These are phyloP conservation scores for Kalanchoe fedtschenkoi DNA, from an alignment of 164 flowering plant species.

Conservation along the genomic window DNA sequence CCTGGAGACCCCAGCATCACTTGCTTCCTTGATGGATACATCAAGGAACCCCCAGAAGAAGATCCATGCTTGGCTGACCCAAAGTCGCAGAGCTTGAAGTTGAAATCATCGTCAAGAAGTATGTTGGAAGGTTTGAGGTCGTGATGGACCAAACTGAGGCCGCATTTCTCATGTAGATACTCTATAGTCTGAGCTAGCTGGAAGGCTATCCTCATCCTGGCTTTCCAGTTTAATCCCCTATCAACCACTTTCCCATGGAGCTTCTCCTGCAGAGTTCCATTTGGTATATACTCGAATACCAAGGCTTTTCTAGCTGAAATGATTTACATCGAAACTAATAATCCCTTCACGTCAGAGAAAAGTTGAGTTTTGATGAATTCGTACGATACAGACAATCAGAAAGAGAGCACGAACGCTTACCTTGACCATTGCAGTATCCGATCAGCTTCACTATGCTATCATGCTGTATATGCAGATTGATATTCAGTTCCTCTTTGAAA, in stretches of 20 bases:
- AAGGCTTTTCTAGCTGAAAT: conserved; percentile 50
- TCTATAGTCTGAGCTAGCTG: conserved; percentile 54
- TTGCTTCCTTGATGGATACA: conserved; percentile 13
- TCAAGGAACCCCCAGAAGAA: conserved; percentile 27
- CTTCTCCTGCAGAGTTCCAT: conserved; percentile 53
- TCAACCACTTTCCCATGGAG: conserved; percentile 21
- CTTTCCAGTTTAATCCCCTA: conserved; percentile 25
- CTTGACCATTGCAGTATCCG: conserved; percentile 56
- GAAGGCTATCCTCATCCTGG: conserved; percentile 44
- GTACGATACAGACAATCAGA: not conserved
- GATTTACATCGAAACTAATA: not conserved
- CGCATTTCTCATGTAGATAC: conserved; percentile 50
- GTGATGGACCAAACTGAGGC: conserved; percentile 51
- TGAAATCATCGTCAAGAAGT: conserved; percentile 44
- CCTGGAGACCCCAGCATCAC: conserved; percentile 66
- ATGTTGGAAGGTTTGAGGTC: conserved; percentile 78
- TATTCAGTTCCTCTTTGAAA: conserved; percentile 54
- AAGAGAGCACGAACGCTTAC: conserved; percentile 8
- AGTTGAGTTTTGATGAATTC: not conserved
- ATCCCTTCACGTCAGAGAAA: not conserved
- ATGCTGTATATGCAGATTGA: conserved; percentile 36
- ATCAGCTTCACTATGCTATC: conserved; percentile 50
- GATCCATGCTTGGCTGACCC: conserved; percentile 67
- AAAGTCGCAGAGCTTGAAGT: conserved; percentile 68
- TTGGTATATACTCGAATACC: conserved; percentile 49